phyloP scores from a whole-genome alignment of 1,284 basidiomycete species.

The Ustilago lituana region DNA sequence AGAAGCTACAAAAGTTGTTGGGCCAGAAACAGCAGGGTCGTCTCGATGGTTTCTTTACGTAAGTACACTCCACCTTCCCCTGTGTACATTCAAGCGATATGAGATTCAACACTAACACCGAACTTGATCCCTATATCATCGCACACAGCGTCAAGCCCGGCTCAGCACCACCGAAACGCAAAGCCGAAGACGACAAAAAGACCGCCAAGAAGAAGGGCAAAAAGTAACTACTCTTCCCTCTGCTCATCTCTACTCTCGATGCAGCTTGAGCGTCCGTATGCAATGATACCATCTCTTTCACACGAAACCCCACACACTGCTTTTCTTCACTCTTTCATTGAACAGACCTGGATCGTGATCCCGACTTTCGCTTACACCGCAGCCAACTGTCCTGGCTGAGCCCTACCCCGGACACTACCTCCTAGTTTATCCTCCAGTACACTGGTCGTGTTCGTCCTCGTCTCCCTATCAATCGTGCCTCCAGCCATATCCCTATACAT shows the following conservation, averaged over 20 bases:
- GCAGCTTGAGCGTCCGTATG: neutral
- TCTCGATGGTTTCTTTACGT: conserved; percentile 87
- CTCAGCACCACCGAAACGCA: conserved; percentile 26
- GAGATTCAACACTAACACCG: too few species aligned
- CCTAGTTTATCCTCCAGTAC: conserved; percentile 15
- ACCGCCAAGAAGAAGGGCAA: conserved; percentile 48
- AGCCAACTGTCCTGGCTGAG: conserved; percentile 22
- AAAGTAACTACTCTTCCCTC: conserved; percentile 26
- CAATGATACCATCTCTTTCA: conserved; percentile 23
- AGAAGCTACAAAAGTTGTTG: conserved; percentile 87
- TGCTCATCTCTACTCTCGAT: too few species aligned
- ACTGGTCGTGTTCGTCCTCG: conserved; percentile 20
- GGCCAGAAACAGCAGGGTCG: conserved; percentile 94
- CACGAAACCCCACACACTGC: too few species aligned
- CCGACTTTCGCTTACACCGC: conserved; percentile 9
- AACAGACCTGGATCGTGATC: too few species aligned
- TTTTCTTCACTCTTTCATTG: neutral
- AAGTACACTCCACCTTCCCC: conserved; percentile 15
- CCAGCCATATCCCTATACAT: conserved; percentile 31
- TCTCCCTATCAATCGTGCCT: conserved; percentile 25
- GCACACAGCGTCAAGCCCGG: conserved; percentile 15
- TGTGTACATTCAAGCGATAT: too few species aligned
- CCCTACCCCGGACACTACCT: conserved; percentile 14
- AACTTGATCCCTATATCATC: too few species aligned
- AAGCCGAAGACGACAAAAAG: conserved; percentile 40